These are phyloP conservation scores for Chaetomium sp. DNA, from an alignment of 2,329 filamentous ascomycete species.

Conservation along the genomic window DNA sequence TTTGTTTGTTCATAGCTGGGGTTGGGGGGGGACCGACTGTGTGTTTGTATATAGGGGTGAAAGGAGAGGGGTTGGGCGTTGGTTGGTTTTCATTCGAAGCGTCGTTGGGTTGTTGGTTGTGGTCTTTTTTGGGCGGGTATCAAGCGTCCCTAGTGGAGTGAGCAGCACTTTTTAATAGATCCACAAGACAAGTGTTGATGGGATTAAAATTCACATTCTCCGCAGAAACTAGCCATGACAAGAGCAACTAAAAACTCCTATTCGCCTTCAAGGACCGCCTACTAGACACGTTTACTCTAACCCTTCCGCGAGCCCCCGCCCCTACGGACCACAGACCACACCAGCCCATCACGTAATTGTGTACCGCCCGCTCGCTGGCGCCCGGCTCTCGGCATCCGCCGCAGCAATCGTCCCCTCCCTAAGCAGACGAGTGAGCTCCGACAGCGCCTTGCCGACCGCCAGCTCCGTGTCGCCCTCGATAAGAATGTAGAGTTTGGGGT, in stretches of 20 bases:
- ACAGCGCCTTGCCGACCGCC: constrained; percentile 86
- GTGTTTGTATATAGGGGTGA: neutral
- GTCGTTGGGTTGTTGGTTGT: too few relatives aligned
- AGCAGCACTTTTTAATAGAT: neutral
- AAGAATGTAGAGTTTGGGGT: constrained; percentile 96
- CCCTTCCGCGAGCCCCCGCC: neutral
- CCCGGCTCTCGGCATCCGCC: constrained; percentile 80
- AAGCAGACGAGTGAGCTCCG: constrained; percentile 82
- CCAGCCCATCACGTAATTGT: constrained; percentile 69
- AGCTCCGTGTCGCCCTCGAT: constrained; percentile 97
- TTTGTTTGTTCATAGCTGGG: neutral
- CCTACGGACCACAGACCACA: constrained; percentile 1
- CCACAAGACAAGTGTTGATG: neutral
- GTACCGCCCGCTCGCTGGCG: constrained; percentile 79
- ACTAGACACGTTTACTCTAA: neutral
- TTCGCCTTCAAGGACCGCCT: neutral
- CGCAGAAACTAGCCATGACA: neutral
- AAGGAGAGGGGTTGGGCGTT: neutral
- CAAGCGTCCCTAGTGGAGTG: neutral
- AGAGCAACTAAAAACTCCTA: neutral
- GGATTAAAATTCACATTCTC: neutral
- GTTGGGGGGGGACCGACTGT: neutral
- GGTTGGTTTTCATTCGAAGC: neutral
- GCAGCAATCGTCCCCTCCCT: constrained; percentile 90
- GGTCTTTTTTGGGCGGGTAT: neutral